phyloP scores from a whole-genome alignment of 345 rosid genomes.

The Eutrema heterophyllum region DNA sequence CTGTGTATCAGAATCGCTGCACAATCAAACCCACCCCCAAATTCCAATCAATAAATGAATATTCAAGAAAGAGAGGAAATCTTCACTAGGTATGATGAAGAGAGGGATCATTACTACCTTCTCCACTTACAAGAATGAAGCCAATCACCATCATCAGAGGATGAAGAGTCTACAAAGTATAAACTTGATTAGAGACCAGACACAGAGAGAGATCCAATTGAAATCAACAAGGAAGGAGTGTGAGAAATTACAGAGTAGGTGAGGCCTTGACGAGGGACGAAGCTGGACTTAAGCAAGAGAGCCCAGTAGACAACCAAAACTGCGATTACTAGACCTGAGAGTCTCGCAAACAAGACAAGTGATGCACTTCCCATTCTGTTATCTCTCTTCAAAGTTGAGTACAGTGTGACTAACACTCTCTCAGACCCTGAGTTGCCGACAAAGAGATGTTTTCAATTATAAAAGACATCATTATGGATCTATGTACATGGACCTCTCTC shows the following conservation, averaged over 20 bases:
- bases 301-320: slow-evolving; percentile 67
- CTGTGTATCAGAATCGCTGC: slow-evolving; percentile 84
- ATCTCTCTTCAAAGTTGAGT: not conserved
- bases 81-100: not conserved
- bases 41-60: not conserved
- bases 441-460: not conserved
- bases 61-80: not conserved
- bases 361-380: slow-evolving; percentile 25
- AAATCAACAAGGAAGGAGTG: not conserved
- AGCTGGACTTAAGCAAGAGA: slow-evolving; percentile 53
- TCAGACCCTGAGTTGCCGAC: slow-evolving; percentile 3
- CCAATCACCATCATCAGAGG: slow-evolving; percentile 93
- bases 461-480: not conserved
- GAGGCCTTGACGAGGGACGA: slow-evolving; percentile 52
- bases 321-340: slow-evolving; percentile 55
- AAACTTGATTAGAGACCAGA: not conserved
- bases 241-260: slow-evolving; percentile 47
- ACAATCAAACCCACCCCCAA: not conserved
- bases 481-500: not conserved
- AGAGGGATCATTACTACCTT: slow-evolving; percentile 44
- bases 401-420: not conserved
- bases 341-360: slow-evolving; percentile 61
- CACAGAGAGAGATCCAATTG: not conserved
- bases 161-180: slow-evolving; percentile 48
- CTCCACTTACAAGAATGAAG: slow-evolving; percentile 86